Evolutionary conservation across 1,284 basidiomycete genomes (phyloP).

Genomic region (Puccinia horiana): DNA sequence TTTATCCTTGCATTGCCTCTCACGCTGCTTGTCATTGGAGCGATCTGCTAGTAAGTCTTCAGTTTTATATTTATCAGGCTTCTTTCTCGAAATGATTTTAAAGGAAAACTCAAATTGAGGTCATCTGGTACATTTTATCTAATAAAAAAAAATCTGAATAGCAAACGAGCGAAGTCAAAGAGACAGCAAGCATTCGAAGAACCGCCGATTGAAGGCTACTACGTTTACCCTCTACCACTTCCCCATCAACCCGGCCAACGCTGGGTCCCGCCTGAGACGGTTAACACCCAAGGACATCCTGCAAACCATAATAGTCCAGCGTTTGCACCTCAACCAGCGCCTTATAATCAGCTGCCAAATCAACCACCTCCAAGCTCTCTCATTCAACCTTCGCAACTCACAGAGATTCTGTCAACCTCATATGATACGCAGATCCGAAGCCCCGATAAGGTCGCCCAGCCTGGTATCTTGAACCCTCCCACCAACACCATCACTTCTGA

Average conservation of each 20-base stretch:
- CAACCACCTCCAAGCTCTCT: background rate
- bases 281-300: background rate
- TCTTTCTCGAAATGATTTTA: background rate
- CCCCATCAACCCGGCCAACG: conserved; percentile 2
- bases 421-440: background rate
- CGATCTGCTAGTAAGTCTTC: conserved; percentile 10
- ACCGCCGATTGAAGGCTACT: conserved; percentile 12
- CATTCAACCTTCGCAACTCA: background rate
- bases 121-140: background rate
- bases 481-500: conserved; percentile 5
- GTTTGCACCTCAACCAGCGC: conserved; percentile 22
- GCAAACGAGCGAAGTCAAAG: background rate
- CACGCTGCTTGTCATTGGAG: background rate
- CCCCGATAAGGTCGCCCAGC: conserved; percentile 1
- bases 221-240: conserved; percentile 3
- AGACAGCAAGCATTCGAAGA: background rate
- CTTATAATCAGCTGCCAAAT: background rate
- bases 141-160: background rate
- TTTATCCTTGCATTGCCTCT: conserved; percentile 18
- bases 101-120: background rate
- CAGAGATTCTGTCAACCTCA: background rate
- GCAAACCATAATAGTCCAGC: background rate
- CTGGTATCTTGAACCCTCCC: background rate
- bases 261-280: background rate
- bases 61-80: background rate